These are phyloP conservation scores for Leccinum disarticulatum DNA, from an alignment of 768 basidiomycete genomes.

Conservation along the genomic window DNA sequence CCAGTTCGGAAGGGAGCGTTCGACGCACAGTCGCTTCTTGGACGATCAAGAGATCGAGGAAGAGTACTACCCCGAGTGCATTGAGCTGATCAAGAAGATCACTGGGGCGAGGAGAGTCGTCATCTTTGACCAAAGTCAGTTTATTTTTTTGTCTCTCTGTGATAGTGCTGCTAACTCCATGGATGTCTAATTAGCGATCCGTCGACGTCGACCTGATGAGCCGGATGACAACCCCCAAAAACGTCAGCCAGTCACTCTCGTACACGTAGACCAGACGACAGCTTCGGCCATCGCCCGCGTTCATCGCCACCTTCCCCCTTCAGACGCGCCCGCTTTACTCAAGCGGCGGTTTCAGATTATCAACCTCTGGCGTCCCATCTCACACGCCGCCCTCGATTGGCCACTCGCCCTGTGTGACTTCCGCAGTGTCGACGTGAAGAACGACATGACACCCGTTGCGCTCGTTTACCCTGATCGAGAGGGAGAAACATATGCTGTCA, in stretches of 20 bases:
- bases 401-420: neutral
- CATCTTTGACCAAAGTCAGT: conserved; percentile 44
- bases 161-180: neutral
- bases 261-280: conserved; percentile 48
- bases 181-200: conserved; percentile 35
- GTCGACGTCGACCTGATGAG: conserved; percentile 40
- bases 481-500: conserved; percentile 44
- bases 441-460: neutral
- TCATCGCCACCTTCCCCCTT: conserved; percentile 41
- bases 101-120: conserved; percentile 40
- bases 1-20: conserved; percentile 29
- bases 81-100: conserved; percentile 37
- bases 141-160: neutral
- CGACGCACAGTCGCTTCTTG: conserved; percentile 32
- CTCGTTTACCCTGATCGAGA: conserved; percentile 29
- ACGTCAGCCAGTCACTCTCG: conserved; percentile 43
- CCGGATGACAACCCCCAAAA: conserved; percentile 37
- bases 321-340: conserved; percentile 40
- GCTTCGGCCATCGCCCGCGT: conserved; percentile 39
- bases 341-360: conserved; percentile 51
- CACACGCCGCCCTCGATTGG: conserved; percentile 20
- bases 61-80: conserved; percentile 42
- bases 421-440: neutral
- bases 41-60: conserved; percentile 36
- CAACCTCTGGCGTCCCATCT: conserved; percentile 56